Evolutionary conservation across 73 alveolate species (phyloP).

Genomic region (Paramecium sexaurelia): DNA sequence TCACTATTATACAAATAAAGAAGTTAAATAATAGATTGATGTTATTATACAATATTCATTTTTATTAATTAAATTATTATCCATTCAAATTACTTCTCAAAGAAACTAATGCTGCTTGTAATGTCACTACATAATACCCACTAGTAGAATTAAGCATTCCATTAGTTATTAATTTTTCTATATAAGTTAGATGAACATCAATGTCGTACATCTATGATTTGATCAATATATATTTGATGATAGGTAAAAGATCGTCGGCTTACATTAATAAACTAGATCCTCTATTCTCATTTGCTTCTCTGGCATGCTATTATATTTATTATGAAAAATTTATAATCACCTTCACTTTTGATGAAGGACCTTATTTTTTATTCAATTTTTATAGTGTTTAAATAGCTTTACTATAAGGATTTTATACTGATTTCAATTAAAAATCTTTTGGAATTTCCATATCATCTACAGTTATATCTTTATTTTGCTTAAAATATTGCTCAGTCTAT

Average conservation of each 20-base stretch:
- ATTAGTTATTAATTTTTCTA: neutral
- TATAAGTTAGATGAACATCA: neutral
- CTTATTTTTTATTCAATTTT: neutral
- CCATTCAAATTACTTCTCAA: neutral
- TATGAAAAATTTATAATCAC: neutral
- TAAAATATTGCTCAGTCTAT: neutral
- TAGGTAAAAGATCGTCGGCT: slow-evolving; percentile 37
- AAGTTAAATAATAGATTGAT: neutral
- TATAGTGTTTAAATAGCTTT: neutral
- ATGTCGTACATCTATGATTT: neutral
- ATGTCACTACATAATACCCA: slow-evolving; percentile 13
- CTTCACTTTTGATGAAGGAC: slow-evolving; percentile 28
- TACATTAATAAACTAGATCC: slow-evolving; percentile 21
- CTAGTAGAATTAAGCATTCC: neutral
- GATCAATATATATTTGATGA: neutral
- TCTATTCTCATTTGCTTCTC: neutral
- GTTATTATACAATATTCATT: neutral
- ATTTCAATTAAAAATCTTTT: neutral
- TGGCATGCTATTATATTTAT: neutral
- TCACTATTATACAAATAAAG: no score
- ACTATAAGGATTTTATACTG: neutral
- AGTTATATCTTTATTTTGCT: neutral
- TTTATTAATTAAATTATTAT: neutral
- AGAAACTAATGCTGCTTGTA: neutral
- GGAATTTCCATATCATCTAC: neutral